Base-by-base conservation (phyloP, 768 basidiomycete species). In the Kwoniella dendrophila region DNA sequence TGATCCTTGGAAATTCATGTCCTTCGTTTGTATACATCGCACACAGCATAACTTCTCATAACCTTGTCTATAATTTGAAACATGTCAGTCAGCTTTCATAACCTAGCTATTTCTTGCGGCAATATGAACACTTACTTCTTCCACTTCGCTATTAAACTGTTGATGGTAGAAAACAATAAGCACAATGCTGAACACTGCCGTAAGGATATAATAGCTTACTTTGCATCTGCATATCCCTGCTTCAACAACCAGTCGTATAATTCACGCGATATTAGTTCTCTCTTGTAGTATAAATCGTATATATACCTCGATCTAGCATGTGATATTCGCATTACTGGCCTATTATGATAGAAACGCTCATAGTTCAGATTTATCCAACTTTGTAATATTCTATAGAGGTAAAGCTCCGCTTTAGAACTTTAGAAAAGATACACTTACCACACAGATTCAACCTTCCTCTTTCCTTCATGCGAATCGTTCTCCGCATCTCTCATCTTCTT, bases 401-500 rank as follows among this genome's bases (percentile, higher is more conserved):
- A 16, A 6, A 22, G 22, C n/a, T 16, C 45, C 45, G n/a, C 45
- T 47, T 1, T 22, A 24, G 16, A 33, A n/a, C n/a, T 10, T 29
- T 34, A 29, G 45, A 6, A 30, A 55, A 16, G 4, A 33, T 11
- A 18, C 30, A 63, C 79, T 57, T 52, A 80, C 79, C 75, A 80
- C 18, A 73, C 71, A n/a, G 68, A 71, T 63, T 80, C 79, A 7
- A 71, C 73, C 62, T 75, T 78, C 44, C 79, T 56, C 68, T 99
- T 98, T 66, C 96, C 96, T 79, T 99, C 96, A 78, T 99, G 96
- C 1, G 88, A 87, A 81, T 99, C 96, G 75, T 94, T 96, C 83
- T 99, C 96, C 36, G 81, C 96, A 80, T 99, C 96, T 56, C 96
- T 84, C 96, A 99, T 99, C 83, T 96, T 98, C 83, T 92, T 91